Base-by-base conservation (phyloP, 306 rosid species). In the Phaseolus lunatus region DNA sequence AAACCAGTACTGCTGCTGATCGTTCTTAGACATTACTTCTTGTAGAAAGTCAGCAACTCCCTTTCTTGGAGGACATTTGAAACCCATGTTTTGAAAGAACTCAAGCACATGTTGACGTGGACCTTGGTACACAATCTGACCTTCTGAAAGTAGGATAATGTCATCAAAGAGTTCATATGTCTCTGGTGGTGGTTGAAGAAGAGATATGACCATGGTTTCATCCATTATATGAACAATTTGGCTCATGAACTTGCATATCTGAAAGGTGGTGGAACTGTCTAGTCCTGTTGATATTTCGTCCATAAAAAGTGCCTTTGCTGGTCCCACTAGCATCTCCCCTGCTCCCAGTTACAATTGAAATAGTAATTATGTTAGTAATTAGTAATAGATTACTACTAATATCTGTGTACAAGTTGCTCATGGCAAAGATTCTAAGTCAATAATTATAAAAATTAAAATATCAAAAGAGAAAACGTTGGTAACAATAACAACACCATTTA, bases 321-420 rank as follows among this genome's bases (percentile, higher is more conserved):
- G 97, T 65, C 95, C 95, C 39, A 81, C 95, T 78, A 92, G 44
- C 95, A 92, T 92, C 80, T 92, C 97, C 35, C 97, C 97, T 90
- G 20, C 76, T 80, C 33, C 45, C 19, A 49, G 63, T 75, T 67
- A 67, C 27, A 10, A 19, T n/a, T n/a, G 27, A 24, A 24, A 24
- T 24, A 24, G 27, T 24, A 24, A 24, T 24, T 24, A 24, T 24
- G 2, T 24, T n/a, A n/a, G n/a, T n/a, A n/a, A 24, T 24, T 24
- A 7, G 27, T 33, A 33, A 33, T 33, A 33, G 39, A 33, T 4
- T 1, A 33, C 8, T 33, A 33, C 8, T 7, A 33, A 7, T 33
- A 1, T 33, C 5, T 37, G 26, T 24, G 13, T 23, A 52, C 19
- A 65, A 66, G 11, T 41, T 10, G 20, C n/a, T 39, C 1, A 33